Conservation (phyloP, 1,284 basidiomycete species). For the Limonomyces culmigenus region DNA sequence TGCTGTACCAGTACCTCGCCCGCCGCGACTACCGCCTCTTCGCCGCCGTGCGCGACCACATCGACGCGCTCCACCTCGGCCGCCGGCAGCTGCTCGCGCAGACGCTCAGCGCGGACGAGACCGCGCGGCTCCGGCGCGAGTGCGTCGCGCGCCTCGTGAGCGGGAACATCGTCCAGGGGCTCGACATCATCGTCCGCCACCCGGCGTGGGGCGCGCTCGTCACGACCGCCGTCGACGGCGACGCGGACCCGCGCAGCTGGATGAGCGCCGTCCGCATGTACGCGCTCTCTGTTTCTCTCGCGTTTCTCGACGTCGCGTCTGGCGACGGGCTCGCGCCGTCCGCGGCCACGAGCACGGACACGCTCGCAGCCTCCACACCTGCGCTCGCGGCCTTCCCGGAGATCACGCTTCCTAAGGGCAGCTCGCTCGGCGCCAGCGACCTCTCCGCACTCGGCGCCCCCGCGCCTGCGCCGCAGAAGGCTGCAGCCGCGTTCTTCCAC, state of each 20-base stretch:
- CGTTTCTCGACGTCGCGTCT: conserved; percentile 53
- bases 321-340: conserved; percentile 18
- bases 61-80: conserved; percentile 82
- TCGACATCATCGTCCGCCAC: conserved; percentile 93
- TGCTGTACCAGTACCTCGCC: conserved; percentile 85
- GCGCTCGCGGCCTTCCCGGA: conserved; percentile 7
- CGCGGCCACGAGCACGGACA: conserved; percentile 12
- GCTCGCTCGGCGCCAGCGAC: conserved; percentile 7
- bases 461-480: conserved; percentile 17
- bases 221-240: conserved; percentile 68
- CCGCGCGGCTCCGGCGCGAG: conserved; percentile 64
- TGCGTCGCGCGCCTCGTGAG: conserved; percentile 80
- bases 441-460: conserved; percentile 42
- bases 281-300: conserved; percentile 69
- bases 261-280: conserved; percentile 80
- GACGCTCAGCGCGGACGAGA: conserved; percentile 80
- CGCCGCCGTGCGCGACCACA: conserved; percentile 73
- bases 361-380: conserved; percentile 8
- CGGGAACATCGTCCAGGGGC: conserved; percentile 81
- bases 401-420: background rate
- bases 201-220: conserved; percentile 82
- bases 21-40: conserved; percentile 84
- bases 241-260: conserved; percentile 62
- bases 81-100: conserved; percentile 81
- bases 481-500: conserved; percentile 61